Evolutionary conservation across 768 basidiomycete species (phyloP), one percentile per base, ranked within the genome.

Genomic region (Calocera cornea): DNA sequence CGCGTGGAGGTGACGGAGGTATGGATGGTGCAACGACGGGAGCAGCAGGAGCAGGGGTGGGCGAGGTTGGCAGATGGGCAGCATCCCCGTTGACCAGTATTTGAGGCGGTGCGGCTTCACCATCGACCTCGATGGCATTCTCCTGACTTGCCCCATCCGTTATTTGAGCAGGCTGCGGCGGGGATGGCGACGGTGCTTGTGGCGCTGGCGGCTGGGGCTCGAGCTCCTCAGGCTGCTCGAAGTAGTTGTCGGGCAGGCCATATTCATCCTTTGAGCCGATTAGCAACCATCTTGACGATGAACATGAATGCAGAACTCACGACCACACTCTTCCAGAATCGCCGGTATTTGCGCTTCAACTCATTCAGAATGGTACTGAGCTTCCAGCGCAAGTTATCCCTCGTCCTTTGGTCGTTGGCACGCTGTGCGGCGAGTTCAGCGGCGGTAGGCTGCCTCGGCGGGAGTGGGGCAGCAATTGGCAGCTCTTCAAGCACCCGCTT

Each of bases 331-430:
- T 92, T 92, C 0, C 86, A 88, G 74, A 97, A 95, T 71, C 89
- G 82, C 81, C 93, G 92, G 75, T 88, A 94, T 78, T 94, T 93
- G 75, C 91, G 84, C 79, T 92, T 93, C 71, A 99, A 79, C 74
- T 97, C 93, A 1, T 83, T 84, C 65, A 98, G 78, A 64, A 98
- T 87, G 1, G 90, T 90, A 1, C 90, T 90, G n/a, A 98, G 82
- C n/a, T 92, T 84, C 73, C 87, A 90, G 76, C 92, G 90, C 71
- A 99, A 79, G 72, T 94, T 76, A 50, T 92, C 90, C 65, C 92
- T 81, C 31, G 87, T 80, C 69, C 83, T 82, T 71, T 86, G 83
- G 73, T 99, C 95, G 68, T 81, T 89, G 76, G 93, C 91, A 69
- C 85, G 84, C 74, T 95, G 92, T 60, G 86, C 70, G 0, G 88